Base-by-base conservation (phyloP, 805 yeast species). In the Barnettozyma pratensis region DNA sequence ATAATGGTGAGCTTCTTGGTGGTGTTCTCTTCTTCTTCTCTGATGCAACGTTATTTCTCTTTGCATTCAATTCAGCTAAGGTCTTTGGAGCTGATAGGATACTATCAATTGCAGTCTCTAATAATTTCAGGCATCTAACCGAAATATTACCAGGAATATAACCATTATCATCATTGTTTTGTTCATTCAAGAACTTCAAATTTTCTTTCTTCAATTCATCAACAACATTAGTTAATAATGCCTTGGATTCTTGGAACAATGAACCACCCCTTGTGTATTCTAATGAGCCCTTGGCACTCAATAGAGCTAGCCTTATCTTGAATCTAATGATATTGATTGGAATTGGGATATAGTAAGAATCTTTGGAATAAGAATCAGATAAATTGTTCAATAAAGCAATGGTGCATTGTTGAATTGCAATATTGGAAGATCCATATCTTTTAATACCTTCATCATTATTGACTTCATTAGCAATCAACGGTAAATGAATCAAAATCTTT, bases 181-280 rank as follows among this genome's bases (percentile, higher is more conserved):
- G 34, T 25, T 44, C 46, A 34, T 41, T 73, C 66, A 25, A 65
- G 67, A 41, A 80, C 52, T 39, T 53, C 50, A 35, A 45, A 37
- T 45, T 74, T 56, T 81, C 86, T 11, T 62, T 56, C 54, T 71
- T 77, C 49, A 85, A 66, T 43, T 75, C 78, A 26, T 70, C 66
- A 3, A 83, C 64, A 3, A 81, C 72, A 31, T 70, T 75, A 25
- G 71, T 64, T 42, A 89, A 65, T 42, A 86, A 67, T 34, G 66
- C 72, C 54, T 80, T 84, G 60, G 83, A 80, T 45, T 83, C 89
- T 59, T 80, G 86, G 60, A 83, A 81, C 47, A 89, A 66, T 1
- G 92, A 82, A 0, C 96, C 96, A 37, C 90, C 89, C 61, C 87
- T 80, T 3, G 87, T 81, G 61, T 87, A 88, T 53, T 89, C 96